Conservation (phyloP, 108 stramenopile species). For the Bacterosira constricta region DNA sequence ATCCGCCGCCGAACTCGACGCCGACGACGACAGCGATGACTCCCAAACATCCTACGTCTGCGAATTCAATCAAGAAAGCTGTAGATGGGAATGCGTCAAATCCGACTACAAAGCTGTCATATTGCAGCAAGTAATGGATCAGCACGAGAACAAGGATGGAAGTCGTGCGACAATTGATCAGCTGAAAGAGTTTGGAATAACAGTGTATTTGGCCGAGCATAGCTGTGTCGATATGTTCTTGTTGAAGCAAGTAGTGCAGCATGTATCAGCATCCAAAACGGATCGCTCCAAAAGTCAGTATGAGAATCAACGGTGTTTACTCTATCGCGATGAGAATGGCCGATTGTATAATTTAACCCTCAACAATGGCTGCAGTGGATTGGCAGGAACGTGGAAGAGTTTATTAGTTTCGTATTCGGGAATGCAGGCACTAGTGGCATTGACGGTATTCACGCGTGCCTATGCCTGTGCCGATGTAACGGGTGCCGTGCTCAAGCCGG, state of each 20-base stretch:
- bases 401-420: slow-evolving; percentile 53
- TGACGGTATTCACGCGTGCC: slow-evolving; percentile 53
- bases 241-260: slow-evolving; percentile 39
- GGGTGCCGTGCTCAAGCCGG: slow-evolving; percentile 44
- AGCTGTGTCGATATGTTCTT: slow-evolving; percentile 25
- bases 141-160: slow-evolving; percentile 33
- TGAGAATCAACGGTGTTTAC: slow-evolving; percentile 53
- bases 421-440: slow-evolving; percentile 56
- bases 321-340: slow-evolving; percentile 59
- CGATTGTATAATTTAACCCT: slow-evolving; percentile 57
- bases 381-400: slow-evolving; percentile 52
- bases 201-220: slow-evolving; percentile 47
- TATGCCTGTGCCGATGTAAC: slow-evolving; percentile 44
- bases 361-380: slow-evolving; percentile 39
- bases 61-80: slow-evolving; percentile 18
- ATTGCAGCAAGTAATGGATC: slow-evolving; percentile 34
- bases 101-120: slow-evolving; percentile 32
- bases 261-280: slow-evolving; percentile 18
- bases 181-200: slow-evolving; percentile 53
- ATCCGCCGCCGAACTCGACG: background rate
- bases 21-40: slow-evolving; percentile 1
- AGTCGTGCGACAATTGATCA: slow-evolving; percentile 41
- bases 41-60: slow-evolving; percentile 36
- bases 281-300: slow-evolving; percentile 10
- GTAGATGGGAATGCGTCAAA: slow-evolving; percentile 22